Conservation (phyloP, 1,284 basidiomycete species). For the Exobasidium rhododendri region DNA sequence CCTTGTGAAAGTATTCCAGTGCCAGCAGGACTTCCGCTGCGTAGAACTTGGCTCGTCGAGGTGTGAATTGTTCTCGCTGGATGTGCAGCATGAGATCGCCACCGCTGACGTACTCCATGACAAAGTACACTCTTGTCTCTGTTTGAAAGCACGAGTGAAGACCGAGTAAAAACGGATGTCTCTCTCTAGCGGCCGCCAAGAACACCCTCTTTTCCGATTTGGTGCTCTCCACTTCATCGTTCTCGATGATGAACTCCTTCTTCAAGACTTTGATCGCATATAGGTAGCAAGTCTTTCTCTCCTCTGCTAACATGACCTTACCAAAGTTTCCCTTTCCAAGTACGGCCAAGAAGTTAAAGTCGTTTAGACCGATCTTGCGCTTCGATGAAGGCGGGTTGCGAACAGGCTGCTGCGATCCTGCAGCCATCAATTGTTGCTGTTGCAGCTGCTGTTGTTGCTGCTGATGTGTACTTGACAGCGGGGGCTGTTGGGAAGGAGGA, state of each 20-base stretch:
- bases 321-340: slow-evolving; percentile 99
- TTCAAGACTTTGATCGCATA: slow-evolving; percentile 99
- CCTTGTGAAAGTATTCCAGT: slow-evolving; percentile 95
- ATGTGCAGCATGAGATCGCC: slow-evolving; percentile 80
- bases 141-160: slow-evolving; percentile 99
- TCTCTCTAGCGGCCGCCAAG: slow-evolving; percentile 87
- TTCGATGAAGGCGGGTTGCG: slow-evolving; percentile 56
- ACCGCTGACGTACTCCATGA: slow-evolving; percentile 72
- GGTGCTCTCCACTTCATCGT: slow-evolving; percentile 98
- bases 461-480: background rate
- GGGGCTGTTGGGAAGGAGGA: background rate
- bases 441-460: slow-evolving; percentile 9
- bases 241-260: slow-evolving; percentile 99
- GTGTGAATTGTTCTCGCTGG: slow-evolving; percentile 74
- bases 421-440: slow-evolving; percentile 10
- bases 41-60: slow-evolving; percentile 91
- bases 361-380: slow-evolving; percentile 90
- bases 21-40: slow-evolving; percentile 96
- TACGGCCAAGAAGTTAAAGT: slow-evolving; percentile 98
- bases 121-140: slow-evolving; percentile 88
- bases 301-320: slow-evolving; percentile 99
- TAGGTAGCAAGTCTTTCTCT: slow-evolving; percentile 81
- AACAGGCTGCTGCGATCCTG: slow-evolving; percentile 20
- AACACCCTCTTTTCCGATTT: slow-evolving; percentile 99
- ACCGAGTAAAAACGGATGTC: slow-evolving; percentile 94